phyloP scores from a whole-genome alignment of 2,329 filamentous ascomycete species.

The Fusarium odoratissimum region DNA sequence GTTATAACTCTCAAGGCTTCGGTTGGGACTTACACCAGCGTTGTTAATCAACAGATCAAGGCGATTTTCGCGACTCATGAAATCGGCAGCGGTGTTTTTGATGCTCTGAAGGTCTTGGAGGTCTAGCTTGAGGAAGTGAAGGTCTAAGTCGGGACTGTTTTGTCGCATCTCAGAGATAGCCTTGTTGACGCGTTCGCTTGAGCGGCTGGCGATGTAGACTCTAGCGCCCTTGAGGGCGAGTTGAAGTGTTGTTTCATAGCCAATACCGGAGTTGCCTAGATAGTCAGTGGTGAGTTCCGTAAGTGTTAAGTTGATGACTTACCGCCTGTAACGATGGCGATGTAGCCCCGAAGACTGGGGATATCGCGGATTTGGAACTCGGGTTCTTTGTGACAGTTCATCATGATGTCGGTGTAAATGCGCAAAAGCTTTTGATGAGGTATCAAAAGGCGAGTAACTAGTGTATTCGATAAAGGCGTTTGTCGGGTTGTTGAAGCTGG shows the following conservation, averaged over 20 bases:
- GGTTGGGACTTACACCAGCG: slow-evolving; percentile 43
- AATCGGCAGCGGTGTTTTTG: slow-evolving; percentile 26
- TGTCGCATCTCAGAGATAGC: slow-evolving; percentile 37
- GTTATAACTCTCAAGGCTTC: fast-evolving
- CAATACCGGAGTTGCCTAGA: slow-evolving; percentile 37
- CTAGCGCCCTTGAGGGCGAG: slow-evolving; percentile 34
- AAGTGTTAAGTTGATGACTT: fast-evolving
- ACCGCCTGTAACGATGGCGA: slow-evolving; percentile 43
- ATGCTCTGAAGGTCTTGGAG: slow-evolving; percentile 37
- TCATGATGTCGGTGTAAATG: not conserved
- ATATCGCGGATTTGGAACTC: slow-evolving; percentile 34
- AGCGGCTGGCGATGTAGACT: slow-evolving; percentile 41
- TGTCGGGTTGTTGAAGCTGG: not conserved
- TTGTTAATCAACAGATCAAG: slow-evolving; percentile 42
- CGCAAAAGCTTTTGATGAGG: fast-evolving
- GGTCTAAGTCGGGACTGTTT: slow-evolving; percentile 17
- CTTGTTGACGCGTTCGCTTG: slow-evolving; percentile 31
- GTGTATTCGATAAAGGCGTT: not conserved
- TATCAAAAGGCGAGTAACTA: fast-evolving
- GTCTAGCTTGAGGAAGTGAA: slow-evolving; percentile 41
- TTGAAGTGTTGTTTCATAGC: slow-evolving; percentile 38
- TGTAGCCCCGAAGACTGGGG: slow-evolving; percentile 33
- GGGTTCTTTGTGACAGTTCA: slow-evolving; percentile 21
- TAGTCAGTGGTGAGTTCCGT: fast-evolving
- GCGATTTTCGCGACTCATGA: slow-evolving; percentile 27